Percentiles rank a stretch among this genome's conserved stretches.
Conservation (phyloP, 768 basidiomycete species). For the Lactarius trivialis region DNA sequence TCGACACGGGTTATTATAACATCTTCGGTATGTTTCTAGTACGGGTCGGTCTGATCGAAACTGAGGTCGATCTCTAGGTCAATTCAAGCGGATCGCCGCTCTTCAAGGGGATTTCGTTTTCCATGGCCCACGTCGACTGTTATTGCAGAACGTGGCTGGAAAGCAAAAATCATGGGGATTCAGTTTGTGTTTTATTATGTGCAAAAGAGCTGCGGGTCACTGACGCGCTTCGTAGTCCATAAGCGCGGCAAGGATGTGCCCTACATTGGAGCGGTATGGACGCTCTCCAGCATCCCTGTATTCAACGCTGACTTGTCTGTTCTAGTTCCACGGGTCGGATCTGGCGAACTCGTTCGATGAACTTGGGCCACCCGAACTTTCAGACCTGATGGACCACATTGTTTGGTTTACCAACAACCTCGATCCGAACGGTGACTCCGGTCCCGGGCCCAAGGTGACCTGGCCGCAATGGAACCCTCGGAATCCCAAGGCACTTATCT, state of each 20-base stretch:
- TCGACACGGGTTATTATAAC: constrained; percentile 22
- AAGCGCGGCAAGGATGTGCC: constrained; percentile 17
- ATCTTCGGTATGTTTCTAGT: constrained; percentile 27
- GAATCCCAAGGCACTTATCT: constrained; percentile 12
- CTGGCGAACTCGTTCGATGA: constrained; percentile 10
- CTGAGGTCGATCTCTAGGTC: neutral
- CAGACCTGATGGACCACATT: constrained; percentile 16
- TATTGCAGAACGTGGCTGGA: too few species aligned
- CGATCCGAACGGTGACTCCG: constrained; percentile 14
- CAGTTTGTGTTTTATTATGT: neutral
- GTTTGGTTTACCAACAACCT: constrained; percentile 15
- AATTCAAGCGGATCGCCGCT: constrained; percentile 21
- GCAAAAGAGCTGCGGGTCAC: fast-evolving
- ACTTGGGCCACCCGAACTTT: neutral
- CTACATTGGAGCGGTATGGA: constrained; percentile 16
- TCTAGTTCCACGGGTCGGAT: constrained; percentile 9
- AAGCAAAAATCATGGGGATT: constrained; percentile 19
- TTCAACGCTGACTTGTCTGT: neutral
- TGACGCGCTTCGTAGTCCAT: neutral
- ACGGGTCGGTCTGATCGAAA: neutral
- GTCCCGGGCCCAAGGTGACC: neutral
- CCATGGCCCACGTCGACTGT: too few species aligned
- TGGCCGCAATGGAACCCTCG: constrained; percentile 17
- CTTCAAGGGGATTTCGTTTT: constrained; percentile 22
- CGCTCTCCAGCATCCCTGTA: neutral